A percentile compares a stretch with the other conserved stretches of the same genome.
Evolutionary conservation across 106 monocot genomes (phyloP).

Genomic region (Allium sativum): DNA sequence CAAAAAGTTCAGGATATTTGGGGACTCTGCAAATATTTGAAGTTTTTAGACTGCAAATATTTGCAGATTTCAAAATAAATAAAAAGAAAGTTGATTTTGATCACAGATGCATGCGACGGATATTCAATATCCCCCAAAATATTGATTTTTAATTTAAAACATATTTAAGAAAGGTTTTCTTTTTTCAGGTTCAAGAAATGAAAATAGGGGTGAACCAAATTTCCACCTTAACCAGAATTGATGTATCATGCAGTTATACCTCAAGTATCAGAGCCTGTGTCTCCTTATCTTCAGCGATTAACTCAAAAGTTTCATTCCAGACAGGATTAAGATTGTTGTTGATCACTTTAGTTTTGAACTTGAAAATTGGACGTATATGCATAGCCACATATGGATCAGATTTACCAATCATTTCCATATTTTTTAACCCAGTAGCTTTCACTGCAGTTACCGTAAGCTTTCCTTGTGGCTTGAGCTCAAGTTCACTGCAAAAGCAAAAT

Average conservation of each 20-base stretch:
- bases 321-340: conserved; percentile 83
- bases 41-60: too few species aligned
- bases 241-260: conserved; percentile 22
- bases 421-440: conserved; percentile 73
- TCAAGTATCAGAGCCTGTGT: conserved; percentile 74
- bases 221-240: too few species aligned
- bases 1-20: too few species aligned
- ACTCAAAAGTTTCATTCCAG: conserved; percentile 84
- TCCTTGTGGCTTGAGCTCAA: conserved; percentile 97
- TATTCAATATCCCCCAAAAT: background rate
- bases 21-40: too few species aligned
- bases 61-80: too few species aligned
- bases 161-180: too few species aligned
- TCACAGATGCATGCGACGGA: background rate
- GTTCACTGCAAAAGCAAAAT: conserved; percentile 48
- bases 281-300: conserved; percentile 94
- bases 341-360: conserved; percentile 80
- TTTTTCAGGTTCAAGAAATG: too few species aligned
- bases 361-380: conserved; percentile 78
- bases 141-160: background rate
- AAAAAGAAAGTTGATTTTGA: background rate
- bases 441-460: conserved; percentile 45
- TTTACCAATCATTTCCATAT: conserved; percentile 93
- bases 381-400: conserved; percentile 96
- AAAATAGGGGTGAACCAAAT: too few species aligned